Evolutionary conservation across 176 grass and related monocot species (phyloP), one percentile per base, ranked within the genome.

Genomic region (Pontederia paniculata): DNA sequence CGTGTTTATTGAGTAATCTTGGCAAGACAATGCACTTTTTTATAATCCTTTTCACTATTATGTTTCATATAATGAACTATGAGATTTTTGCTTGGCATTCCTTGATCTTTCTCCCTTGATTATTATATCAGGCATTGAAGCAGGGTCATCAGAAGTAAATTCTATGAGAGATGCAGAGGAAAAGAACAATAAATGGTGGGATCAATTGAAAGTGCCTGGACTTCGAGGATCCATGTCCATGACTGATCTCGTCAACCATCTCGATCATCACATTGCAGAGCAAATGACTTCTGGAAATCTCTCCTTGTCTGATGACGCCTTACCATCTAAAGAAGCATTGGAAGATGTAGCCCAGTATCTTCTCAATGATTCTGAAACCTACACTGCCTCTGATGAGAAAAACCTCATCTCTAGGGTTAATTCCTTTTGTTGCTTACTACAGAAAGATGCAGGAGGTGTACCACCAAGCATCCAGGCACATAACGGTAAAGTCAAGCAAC

Each of bases 331-430:
- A 31, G 55, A 70, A 50, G 50, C 21, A 59, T 21, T 49, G 15
- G 55, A 70, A 50, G 45, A 59, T 43, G 17, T 59, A 21, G 21
- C 55, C n/a, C 63, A 66, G 23, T 28, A 66, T 16, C 63, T 52
- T 42, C 63, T 66, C 21, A 37, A 55, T 37, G 67, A 70, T 48
- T 48, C 23, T 11, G 54, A 60, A 12, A 6, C 20, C 45, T 50
- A 21, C 5, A 18, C 22, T 17, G 19, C 45, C 23, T 21, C 55
- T 8, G 55, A 60, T 42, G 68, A 41, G 12, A 20, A 20, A 50
- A 50, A 16, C 23, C 23, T 56, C 55, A 42, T 70, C 18, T n/a
- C 55, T 13, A 59, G 55, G 15, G 55, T 70, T 17, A 60, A 60
- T 50, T 59, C 68, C 25, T 8, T 70, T 50, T 48, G 44, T 15